Percentiles rank a stretch among this genome's conserved stretches.
Evolutionary conservation across 768 basidiomycete species (phyloP).

Genomic region (Lentinus tigrinus): DNA sequence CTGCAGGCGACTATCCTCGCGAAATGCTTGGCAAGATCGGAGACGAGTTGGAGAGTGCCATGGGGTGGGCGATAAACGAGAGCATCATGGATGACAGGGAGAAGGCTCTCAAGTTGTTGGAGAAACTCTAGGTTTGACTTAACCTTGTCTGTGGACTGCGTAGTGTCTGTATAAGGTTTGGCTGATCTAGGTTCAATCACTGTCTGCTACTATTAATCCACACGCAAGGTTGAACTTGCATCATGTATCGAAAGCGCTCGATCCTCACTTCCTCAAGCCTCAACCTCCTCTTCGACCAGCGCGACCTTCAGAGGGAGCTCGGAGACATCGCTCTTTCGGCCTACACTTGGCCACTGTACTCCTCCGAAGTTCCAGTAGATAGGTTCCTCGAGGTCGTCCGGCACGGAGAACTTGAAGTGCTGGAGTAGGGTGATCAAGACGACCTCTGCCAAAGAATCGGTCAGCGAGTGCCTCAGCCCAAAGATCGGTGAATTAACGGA

Average conservation of each 20-base stretch:
- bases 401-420: neutral
- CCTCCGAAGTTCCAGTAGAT: slow-evolving; percentile 3
- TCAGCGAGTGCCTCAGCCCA: neutral
- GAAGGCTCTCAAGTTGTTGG: slow-evolving; percentile 4
- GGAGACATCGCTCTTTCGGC: neutral
- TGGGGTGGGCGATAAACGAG: slow-evolving; percentile 1
- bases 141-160: no score
- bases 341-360: neutral
- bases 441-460: neutral
- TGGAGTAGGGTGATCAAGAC: neutral
- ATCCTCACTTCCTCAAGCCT: no score
- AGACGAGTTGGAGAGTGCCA: neutral
- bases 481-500: neutral
- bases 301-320: neutral
- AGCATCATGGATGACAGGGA: slow-evolving; percentile 4
- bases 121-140: neutral
- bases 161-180: no score
- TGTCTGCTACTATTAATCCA: no score
- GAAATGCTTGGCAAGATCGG: neutral
- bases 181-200: no score
- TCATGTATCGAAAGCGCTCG: neutral
- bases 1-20: neutral
- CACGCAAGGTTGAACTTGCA: neutral
- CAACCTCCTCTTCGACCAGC: neutral
- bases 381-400: neutral